Conservation (phyloP, 2,329 filamentous ascomycete genomes). For the Helminthosporium solani region DNA sequence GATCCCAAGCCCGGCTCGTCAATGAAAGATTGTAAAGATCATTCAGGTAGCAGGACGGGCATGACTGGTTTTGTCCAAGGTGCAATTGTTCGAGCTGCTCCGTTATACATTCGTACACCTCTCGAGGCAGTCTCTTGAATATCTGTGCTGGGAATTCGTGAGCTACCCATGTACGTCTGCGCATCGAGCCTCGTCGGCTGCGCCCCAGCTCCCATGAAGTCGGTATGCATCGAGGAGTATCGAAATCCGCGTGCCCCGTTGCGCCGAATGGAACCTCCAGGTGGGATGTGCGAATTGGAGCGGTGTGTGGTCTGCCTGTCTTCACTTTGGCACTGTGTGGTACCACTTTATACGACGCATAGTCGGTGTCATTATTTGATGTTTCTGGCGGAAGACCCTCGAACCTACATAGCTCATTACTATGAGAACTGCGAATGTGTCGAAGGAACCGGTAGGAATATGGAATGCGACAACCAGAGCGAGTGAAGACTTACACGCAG, state of each 20-base stretch:
- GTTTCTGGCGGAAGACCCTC: not conserved
- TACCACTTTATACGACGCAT: conserved; percentile 2
- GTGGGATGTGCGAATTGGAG: conserved; percentile 5
- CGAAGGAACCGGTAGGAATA: no score
- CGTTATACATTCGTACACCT: conserved; percentile 58
- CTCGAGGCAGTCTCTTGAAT: conserved; percentile 52
- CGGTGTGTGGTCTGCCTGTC: conserved; percentile 1
- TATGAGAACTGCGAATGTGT: not conserved
- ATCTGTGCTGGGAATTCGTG: conserved; percentile 28
- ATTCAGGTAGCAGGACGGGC: conserved; percentile 55
- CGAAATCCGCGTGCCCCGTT: conserved; percentile 8
- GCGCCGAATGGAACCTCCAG: conserved; percentile 3
- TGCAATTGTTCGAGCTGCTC: conserved; percentile 52
- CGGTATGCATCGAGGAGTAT: conserved; percentile 29
- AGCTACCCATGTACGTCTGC: conserved; percentile 23
- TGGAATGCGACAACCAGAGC: no score
- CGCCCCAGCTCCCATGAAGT: conserved; percentile 45
- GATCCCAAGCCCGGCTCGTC: conserved; percentile 59
- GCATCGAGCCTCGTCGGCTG: conserved; percentile 32
- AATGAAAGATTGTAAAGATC: conserved; percentile 56
- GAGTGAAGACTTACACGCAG: conserved; percentile 4
- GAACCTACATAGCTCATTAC: conserved; percentile 6
- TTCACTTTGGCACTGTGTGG: no score
- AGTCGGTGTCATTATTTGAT: conserved; percentile 15
- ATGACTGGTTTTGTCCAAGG: conserved; percentile 38